Percentiles rank a stretch among this genome's conserved stretches.
These are phyloP conservation scores for Tetrapisispora phaffii DNA, from an alignment of 805 yeast species.

Conservation along the genomic window DNA sequence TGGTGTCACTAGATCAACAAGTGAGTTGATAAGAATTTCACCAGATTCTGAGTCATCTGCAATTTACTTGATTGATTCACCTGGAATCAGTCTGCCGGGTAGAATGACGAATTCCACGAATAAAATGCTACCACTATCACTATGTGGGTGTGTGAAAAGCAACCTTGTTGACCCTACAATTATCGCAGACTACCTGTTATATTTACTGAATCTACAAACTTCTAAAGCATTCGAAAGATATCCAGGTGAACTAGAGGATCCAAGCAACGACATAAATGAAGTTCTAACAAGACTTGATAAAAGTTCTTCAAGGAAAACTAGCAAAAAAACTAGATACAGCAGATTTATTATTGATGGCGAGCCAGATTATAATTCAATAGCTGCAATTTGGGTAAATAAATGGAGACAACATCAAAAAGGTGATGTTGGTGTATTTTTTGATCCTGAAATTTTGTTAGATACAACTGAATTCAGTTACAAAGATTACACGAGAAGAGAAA, in stretches of 20 bases:
- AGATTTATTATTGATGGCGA: conserved; percentile 17
- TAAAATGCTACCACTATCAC: conserved; percentile 63
- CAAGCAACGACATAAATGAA: conserved; percentile 63
- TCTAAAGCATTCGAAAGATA: conserved; percentile 8
- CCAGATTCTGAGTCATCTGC: conserved; percentile 30
- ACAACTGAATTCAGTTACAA: conserved; percentile 13
- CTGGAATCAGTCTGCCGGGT: conserved; percentile 79
- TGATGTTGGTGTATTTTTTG: conserved; percentile 34
- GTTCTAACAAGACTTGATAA: conserved; percentile 33
- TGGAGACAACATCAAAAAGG: conserved; percentile 48
- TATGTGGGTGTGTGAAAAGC: conserved; percentile 66
- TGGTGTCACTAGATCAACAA: conserved; percentile 76
- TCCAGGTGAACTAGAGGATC: conserved; percentile 28
- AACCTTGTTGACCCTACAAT: conserved; percentile 71
- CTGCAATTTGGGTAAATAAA: conserved; percentile 50
- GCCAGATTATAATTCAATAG: conserved; percentile 49
- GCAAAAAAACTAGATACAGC: conserved; percentile 24
- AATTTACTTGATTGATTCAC: conserved; percentile 74
- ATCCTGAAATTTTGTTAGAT: conserved; percentile 17
- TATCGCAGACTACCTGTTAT: conserved; percentile 78
- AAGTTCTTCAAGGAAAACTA: conserved; percentile 23
- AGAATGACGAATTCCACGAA: conserved; percentile 41
- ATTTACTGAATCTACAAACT: conserved; percentile 52
- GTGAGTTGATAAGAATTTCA: conserved; percentile 58
- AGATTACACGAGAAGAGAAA: conserved; percentile 7